phyloP scores from a whole-genome alignment of 2,329 filamentous ascomycete genomes.

The Remersonia thermophila region DNA sequence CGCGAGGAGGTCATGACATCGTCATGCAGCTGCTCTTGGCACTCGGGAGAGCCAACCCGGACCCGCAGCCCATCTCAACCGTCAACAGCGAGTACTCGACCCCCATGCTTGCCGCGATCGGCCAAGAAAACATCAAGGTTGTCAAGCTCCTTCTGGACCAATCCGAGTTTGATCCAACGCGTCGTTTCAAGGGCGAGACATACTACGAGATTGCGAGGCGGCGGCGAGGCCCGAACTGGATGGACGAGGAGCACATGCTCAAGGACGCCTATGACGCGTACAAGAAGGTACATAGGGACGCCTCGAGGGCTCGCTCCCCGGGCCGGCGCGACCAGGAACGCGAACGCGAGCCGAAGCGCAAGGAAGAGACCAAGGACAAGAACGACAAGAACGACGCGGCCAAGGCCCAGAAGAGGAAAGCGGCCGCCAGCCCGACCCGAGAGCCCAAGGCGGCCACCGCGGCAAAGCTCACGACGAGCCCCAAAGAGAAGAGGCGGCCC shows the following conservation, averaged over 20 bases:
- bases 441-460: slow-evolving; percentile 32
- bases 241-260: slow-evolving; percentile 71
- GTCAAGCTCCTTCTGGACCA: slow-evolving; percentile 70
- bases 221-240: slow-evolving; percentile 76
- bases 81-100: slow-evolving; percentile 60
- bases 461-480: slow-evolving; percentile 28
- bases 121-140: slow-evolving; percentile 74
- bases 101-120: slow-evolving; percentile 88
- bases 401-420: slow-evolving; percentile 32
- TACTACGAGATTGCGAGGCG: slow-evolving; percentile 82
- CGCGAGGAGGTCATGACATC: slow-evolving; percentile 80
- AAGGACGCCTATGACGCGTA: slow-evolving; percentile 62
- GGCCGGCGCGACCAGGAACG: slow-evolving; percentile 24
- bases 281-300: slow-evolving; percentile 38
- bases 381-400: slow-evolving; percentile 28
- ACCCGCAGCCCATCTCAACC: slow-evolving; percentile 53
- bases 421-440: slow-evolving; percentile 36
- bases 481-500: slow-evolving; percentile 37
- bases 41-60: slow-evolving; percentile 51
- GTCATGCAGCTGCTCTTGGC: slow-evolving; percentile 69
- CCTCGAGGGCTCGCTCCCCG: slow-evolving; percentile 39
- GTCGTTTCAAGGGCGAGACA: slow-evolving; percentile 60
- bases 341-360: slow-evolving; percentile 28
- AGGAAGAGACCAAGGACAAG: slow-evolving; percentile 24
- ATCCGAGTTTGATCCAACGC: slow-evolving; percentile 68